A percentile compares a stretch with the other conserved stretches of the same genome.
These are phyloP conservation scores for Phoenix roebelenii DNA, from an alignment of 176 grass and related monocot genomes.

Conservation along the genomic window DNA sequence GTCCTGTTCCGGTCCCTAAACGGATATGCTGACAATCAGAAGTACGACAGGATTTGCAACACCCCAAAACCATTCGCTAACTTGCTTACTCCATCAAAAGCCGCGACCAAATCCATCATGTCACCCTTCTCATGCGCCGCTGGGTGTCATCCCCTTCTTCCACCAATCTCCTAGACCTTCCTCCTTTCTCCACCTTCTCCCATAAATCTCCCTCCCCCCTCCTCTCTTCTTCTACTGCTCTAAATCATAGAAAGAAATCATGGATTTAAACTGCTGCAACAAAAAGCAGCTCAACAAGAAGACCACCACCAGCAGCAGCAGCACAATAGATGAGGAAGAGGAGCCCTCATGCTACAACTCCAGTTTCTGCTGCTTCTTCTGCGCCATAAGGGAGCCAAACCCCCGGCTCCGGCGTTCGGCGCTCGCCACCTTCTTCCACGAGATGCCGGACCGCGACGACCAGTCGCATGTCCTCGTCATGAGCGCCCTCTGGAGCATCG, in stretches of 20 bases:
- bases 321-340: too few species aligned
- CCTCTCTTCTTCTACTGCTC: neutral
- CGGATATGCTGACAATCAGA: too few species aligned
- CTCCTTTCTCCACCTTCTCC: neutral
- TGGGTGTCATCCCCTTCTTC: neutral
- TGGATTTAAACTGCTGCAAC: slow-evolving; percentile 1
- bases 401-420: slow-evolving; percentile 29
- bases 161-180: neutral
- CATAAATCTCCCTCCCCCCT: neutral
- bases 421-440: slow-evolving; percentile 49
- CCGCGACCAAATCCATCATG: slow-evolving; percentile 2
- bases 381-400: slow-evolving; percentile 54
- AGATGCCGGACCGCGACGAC: slow-evolving; percentile 33
- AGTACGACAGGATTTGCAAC: too few species aligned
- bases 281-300: slow-evolving; percentile 8
- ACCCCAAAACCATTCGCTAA: too few species aligned
- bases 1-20: too few species aligned
- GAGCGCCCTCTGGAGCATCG: slow-evolving; percentile 54
- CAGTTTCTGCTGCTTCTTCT: slow-evolving; percentile 49
- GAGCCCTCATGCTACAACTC: too few species aligned
- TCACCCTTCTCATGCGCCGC: slow-evolving; percentile 8
- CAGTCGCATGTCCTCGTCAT: slow-evolving; percentile 29
- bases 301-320: slow-evolving; percentile 8
- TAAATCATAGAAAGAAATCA: neutral
- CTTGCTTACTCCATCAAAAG: slow-evolving; percentile 6